Conservation (phyloP, 176 grass and related monocot genomes). For the Zoysia pacifica region DNA sequence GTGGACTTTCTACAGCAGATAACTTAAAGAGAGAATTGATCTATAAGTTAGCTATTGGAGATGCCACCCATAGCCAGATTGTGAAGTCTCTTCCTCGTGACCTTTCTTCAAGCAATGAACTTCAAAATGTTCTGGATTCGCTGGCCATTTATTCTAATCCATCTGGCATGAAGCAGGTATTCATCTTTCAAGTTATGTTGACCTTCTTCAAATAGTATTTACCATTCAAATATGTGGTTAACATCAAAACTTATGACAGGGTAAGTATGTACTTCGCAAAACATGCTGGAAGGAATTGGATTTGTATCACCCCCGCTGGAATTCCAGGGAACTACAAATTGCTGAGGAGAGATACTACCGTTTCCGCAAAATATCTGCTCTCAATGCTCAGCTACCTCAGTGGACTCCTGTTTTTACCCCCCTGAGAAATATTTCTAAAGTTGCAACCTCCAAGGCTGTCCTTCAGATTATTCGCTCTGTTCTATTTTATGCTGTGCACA, state of each 20-base stretch:
- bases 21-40: slow-evolving; percentile 95
- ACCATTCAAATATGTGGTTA: slow-evolving; percentile 18
- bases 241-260: slow-evolving; percentile 46
- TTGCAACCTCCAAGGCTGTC: slow-evolving; percentile 81
- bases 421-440: slow-evolving; percentile 62
- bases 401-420: slow-evolving; percentile 76
- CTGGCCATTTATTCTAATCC: slow-evolving; percentile 92
- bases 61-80: slow-evolving; percentile 94
- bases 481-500: slow-evolving; percentile 75
- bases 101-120: slow-evolving; percentile 67
- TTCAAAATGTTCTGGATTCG: slow-evolving; percentile 87
- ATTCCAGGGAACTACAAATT: slow-evolving; percentile 86
- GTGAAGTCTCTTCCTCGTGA: slow-evolving; percentile 85
- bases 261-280: slow-evolving; percentile 82
- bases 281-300: slow-evolving; percentile 94
- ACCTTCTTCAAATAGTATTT: slow-evolving; percentile 8
- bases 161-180: slow-evolving; percentile 98
- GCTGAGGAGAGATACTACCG: slow-evolving; percentile 98
- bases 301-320: slow-evolving; percentile 96
- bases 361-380: slow-evolving; percentile 86
- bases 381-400: slow-evolving; percentile 81
- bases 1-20: slow-evolving; percentile 78
- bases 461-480: slow-evolving; percentile 78
- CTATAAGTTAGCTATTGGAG: slow-evolving; percentile 74
- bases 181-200: slow-evolving; percentile 16